Conservation (phyloP, 2,329 filamentous ascomycete genomes). For the Aspergillus tanneri region DNA sequence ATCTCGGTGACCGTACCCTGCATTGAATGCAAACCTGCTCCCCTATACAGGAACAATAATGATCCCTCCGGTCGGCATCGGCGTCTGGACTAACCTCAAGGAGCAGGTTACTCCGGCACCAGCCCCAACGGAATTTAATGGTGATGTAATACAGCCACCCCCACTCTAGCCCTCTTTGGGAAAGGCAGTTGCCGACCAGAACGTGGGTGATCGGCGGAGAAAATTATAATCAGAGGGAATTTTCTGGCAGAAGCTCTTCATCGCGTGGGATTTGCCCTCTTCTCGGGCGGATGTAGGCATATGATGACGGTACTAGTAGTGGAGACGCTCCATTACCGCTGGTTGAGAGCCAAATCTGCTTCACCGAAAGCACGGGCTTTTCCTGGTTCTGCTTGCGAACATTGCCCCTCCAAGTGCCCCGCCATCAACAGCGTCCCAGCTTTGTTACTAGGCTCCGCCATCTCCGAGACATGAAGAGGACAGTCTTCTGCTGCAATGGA, state of each 20-base stretch:
- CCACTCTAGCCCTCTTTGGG: constrained; percentile 34
- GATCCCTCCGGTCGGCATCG: too few species aligned
- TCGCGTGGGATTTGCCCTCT: background rate
- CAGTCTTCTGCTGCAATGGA: background rate
- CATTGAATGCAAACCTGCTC: too few species aligned
- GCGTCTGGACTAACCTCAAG: background rate
- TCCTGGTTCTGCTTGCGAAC: constrained; percentile 7
- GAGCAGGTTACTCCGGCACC: background rate
- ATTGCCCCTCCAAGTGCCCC: constrained; percentile 23
- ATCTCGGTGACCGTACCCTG: too few species aligned
- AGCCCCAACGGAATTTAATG: constrained; percentile 7
- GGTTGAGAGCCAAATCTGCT: constrained; percentile 8
- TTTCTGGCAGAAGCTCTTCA: background rate
- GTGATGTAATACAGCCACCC: constrained; percentile 19
- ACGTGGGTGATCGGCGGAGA: too few species aligned
- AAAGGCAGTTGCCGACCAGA: constrained; percentile 21
- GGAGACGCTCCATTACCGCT: too few species aligned
- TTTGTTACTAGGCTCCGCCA: constrained; percentile 9
- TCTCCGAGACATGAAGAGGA: constrained; percentile 9
- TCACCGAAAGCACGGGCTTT: constrained; percentile 17
- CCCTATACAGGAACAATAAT: too few species aligned
- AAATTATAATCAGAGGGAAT: too few species aligned
- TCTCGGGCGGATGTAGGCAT: too few species aligned
- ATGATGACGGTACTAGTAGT: background rate
- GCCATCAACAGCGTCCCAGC: constrained; percentile 12